phyloP scores from a whole-genome alignment of 139 green algal genomes.

The Coelastrella sp. region DNA sequence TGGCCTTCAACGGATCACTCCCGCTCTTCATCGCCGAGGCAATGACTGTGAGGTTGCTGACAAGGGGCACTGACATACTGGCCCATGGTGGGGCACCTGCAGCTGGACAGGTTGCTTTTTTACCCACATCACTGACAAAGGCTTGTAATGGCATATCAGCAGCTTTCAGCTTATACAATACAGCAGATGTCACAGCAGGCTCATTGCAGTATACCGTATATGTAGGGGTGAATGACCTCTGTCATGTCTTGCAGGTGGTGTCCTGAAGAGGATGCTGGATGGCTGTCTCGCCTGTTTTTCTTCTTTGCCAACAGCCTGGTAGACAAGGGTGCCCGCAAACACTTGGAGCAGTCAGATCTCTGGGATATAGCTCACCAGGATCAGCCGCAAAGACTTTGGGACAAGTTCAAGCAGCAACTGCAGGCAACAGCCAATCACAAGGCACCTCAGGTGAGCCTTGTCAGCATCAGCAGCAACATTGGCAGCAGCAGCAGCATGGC shows the following conservation, averaged over 20 bases:
- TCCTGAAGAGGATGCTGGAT: constrained; percentile 76
- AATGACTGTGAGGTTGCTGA: no score
- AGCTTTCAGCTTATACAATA: not conserved
- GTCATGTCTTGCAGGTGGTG: constrained; percentile 41
- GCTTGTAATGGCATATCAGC: not conserved
- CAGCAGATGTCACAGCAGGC: not conserved
- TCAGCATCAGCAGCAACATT: not conserved
- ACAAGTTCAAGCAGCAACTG: constrained; percentile 63
- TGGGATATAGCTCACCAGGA: constrained; percentile 80
- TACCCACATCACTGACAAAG: no score
- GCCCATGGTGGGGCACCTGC: no score
- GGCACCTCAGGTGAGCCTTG: constrained; percentile 41
- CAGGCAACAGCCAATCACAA: constrained; percentile 50
- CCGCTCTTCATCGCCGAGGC: no score
- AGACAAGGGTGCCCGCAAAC: constrained; percentile 64
- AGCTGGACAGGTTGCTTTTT: no score
- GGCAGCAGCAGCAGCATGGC: constrained; percentile 2
- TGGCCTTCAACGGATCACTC: no score
- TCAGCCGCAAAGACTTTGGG: constrained; percentile 57
- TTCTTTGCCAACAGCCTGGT: constrained; percentile 75
- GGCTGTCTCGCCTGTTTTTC: constrained; percentile 74
- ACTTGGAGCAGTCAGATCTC: constrained; percentile 83
- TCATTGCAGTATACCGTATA: no score
- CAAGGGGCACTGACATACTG: no score
- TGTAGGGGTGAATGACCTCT: no score